Base-by-base conservation (phyloP, 2,329 filamentous ascomycete genomes). In the Fusarium stilboides region DNA sequence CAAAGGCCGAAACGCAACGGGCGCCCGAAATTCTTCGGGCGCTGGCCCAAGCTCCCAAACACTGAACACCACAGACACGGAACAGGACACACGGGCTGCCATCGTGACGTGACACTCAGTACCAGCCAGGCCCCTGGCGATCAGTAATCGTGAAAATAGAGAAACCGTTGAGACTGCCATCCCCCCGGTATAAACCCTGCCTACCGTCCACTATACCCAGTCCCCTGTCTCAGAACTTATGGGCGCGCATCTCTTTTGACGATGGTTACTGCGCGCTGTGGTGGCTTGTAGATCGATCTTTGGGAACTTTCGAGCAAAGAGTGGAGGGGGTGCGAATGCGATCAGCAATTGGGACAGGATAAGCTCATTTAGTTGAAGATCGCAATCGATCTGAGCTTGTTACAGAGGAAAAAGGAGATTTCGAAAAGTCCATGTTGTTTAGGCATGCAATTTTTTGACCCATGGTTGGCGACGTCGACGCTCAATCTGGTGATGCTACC, bases 21-120 rank as follows among this genome's bases (percentile, higher is more conserved):
- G 62, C 57, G 69, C 69, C 73, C 73, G 73, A 75, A 72, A 63
- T 44, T 53, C 62, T 72, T 75, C 73, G 73, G 73, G 69, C 66
- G 36, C 47, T 37, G 62, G 56, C 42, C 46, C 46, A 65, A 56
- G 62, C 69, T 57, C 33, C 54, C 17, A 13, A 40, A 19, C 44
- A 33, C 46, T 28, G 46, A 59, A 60, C 39, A 62, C 58, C 39
- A n/a, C 40, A 4, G 33, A 19, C 33, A 28, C 40, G 42, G 52
- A 50, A 31, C 44, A 56, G 14, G 17, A 43, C 36, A 40, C 46
- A 58, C 28, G 49, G 26, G 20, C 42, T 50, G 46, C 51, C 52
- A 49, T 61, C 46, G 59, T 65, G 62, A 64, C 62, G 54, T 57
- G 63, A 71, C 62, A 67, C 53, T 58, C 26, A 31, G 31, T 24